phyloP scores from a whole-genome alignment of 345 rosid species.

The Rhodamnia rubescens region DNA sequence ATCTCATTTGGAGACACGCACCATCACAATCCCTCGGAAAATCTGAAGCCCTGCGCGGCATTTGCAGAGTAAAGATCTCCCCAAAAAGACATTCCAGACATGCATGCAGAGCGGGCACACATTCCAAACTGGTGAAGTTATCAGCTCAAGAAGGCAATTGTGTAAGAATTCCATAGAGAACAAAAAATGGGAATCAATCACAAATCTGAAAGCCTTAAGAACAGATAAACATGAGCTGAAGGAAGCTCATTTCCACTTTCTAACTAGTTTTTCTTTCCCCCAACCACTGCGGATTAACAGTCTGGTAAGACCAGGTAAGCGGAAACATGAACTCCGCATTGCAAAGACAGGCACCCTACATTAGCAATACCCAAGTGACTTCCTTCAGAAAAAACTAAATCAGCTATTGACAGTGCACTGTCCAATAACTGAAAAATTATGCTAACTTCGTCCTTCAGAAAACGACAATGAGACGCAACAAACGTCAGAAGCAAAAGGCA shows the following conservation, averaged over 20 bases:
- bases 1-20: constrained; percentile 66
- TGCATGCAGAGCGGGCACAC: background rate
- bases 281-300: background rate
- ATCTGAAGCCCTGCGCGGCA: constrained; percentile 49
- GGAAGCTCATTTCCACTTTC: background rate
- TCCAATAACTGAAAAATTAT: background rate
- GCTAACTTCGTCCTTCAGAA: background rate
- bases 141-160: background rate
- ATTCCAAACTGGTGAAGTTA: background rate
- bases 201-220: background rate
- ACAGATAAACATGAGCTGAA: background rate
- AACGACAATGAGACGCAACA: background rate
- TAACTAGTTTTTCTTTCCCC: background rate
- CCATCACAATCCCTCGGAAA: constrained; percentile 52
- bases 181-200: background rate
- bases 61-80: background rate
- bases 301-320: background rate
- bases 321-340: background rate
- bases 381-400: background rate
- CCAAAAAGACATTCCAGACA: background rate
- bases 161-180: background rate
- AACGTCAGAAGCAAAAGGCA: background rate
- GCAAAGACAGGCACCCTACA: background rate
- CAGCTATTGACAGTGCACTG: background rate
- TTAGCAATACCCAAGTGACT: background rate